A percentile compares a stretch with the other conserved stretches of the same genome.
These are phyloP conservation scores for Naganishia sp. DNA, from an alignment of 1,284 basidiomycete genomes.

Conservation along the genomic window DNA sequence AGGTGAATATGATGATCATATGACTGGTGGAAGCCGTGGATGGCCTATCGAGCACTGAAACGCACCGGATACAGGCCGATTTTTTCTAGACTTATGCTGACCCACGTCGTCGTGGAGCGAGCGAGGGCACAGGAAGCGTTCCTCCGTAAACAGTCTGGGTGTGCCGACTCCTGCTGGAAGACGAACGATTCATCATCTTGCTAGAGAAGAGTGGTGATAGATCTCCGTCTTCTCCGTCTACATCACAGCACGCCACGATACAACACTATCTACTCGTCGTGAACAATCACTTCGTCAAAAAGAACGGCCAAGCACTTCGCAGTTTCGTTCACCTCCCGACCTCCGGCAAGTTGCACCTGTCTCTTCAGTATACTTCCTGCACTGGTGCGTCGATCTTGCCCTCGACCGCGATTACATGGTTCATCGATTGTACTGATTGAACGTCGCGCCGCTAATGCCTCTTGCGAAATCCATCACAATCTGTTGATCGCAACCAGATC, in stretches of 20 bases:
- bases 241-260: not conserved
- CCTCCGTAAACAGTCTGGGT: too few relatives aligned
- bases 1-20: constrained; percentile 3
- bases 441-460: not conserved
- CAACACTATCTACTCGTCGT: not conserved
- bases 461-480: not conserved
- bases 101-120: not conserved
- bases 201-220: constrained; percentile 7
- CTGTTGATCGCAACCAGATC: not conserved
- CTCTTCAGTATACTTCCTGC: not conserved
- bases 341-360: not conserved
- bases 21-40: constrained; percentile 2
- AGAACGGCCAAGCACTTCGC: not conserved
- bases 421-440: not conserved
- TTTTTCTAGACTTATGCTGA: not conserved
- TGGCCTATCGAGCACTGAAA: constrained; percentile 3
- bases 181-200: not conserved
- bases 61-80: constrained; percentile 2
- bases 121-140: not conserved
- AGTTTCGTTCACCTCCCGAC: not conserved
- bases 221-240: constrained; percentile 9
- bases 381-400: constrained; percentile 11
- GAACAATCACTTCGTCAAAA: not conserved
- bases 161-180: not conserved
- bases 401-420: too few relatives aligned